Evolutionary conservation across 2,329 filamentous ascomycete species (phyloP).

Genomic region (Chaetoscypha palmicola): DNA sequence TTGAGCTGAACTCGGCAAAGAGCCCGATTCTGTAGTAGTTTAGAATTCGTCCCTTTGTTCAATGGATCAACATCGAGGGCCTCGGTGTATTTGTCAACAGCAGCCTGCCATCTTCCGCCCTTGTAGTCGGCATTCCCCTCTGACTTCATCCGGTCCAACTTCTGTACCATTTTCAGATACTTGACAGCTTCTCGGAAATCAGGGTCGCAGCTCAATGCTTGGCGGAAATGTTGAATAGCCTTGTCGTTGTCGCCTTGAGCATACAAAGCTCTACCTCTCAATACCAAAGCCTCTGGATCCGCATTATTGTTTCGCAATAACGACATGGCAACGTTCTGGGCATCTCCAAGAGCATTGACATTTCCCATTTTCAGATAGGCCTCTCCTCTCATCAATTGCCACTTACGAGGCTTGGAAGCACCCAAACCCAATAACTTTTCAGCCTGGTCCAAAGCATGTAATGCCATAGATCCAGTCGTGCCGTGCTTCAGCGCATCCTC

Average conservation of each 20-base stretch:
- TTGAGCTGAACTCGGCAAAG: conserved; percentile 78
- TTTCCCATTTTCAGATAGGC: conserved; percentile 90
- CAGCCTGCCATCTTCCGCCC: conserved; percentile 67
- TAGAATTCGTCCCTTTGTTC: conserved; percentile 90
- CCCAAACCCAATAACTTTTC: conserved; percentile 68
- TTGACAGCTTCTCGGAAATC: conserved; percentile 86
- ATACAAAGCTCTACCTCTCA: conserved; percentile 82
- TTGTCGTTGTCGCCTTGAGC: conserved; percentile 92
- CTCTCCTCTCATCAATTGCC: conserved; percentile 87
- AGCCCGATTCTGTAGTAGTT: conserved; percentile 89
- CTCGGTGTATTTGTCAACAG: conserved; percentile 76
- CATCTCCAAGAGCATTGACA: conserved; percentile 80
- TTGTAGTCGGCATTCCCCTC: conserved; percentile 92
- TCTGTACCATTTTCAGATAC: conserved; percentile 83
- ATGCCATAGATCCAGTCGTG: conserved; percentile 80
- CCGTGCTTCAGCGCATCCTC: conserved; percentile 68
- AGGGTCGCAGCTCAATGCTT: conserved; percentile 83
- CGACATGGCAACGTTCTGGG: conserved; percentile 85
- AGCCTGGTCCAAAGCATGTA: conserved; percentile 87
- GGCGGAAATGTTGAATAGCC: conserved; percentile 84
- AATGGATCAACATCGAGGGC: conserved; percentile 78
- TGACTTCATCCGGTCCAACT: conserved; percentile 86
- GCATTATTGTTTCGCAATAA: conserved; percentile 79
- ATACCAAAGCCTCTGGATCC: conserved; percentile 87
- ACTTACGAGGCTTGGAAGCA: conserved; percentile 81